phyloP scores from a whole-genome alignment of 768 basidiomycete species.

The Tylopilus felleus region DNA sequence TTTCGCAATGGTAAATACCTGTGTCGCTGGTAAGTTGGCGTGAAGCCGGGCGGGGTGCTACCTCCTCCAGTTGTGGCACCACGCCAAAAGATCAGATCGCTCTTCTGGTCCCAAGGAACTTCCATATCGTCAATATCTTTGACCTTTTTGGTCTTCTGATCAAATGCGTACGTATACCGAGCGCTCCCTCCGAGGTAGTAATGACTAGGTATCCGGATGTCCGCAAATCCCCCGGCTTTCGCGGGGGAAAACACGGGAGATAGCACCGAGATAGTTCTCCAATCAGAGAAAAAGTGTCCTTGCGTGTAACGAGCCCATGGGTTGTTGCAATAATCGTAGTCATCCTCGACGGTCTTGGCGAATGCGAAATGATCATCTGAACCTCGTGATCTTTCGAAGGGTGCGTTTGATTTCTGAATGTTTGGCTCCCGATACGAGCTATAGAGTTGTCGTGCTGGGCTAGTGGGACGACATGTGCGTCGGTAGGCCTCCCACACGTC shows the following conservation, averaged over 20 bases:
- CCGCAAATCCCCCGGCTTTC: slow-evolving; percentile 77
- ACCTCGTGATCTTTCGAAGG: slow-evolving; percentile 22
- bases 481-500: slow-evolving; percentile 94
- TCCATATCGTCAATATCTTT: slow-evolving; percentile 85
- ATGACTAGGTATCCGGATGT: slow-evolving; percentile 93
- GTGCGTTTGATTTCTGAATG: slow-evolving; percentile 25
- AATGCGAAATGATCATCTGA: slow-evolving; percentile 65
- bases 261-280: slow-evolving; percentile 82
- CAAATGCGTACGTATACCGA: slow-evolving; percentile 90
- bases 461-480: slow-evolving; percentile 76
- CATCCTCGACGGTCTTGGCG: slow-evolving; percentile 52
- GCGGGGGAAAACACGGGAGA: slow-evolving; percentile 95
- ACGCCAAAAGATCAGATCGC: slow-evolving; percentile 86
- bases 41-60: slow-evolving; percentile 78
- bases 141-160: slow-evolving; percentile 61
- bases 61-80: slow-evolving; percentile 96
- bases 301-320: slow-evolving; percentile 86
- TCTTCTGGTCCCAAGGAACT: slow-evolving; percentile 82
- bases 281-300: slow-evolving; percentile 97
- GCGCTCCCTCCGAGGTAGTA: slow-evolving; percentile 88
- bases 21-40: slow-evolving; percentile 83
- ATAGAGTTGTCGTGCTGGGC: slow-evolving; percentile 80
- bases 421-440: slow-evolving; percentile 62
- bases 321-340: slow-evolving; percentile 71
- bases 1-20: slow-evolving; percentile 41